These are phyloP conservation scores for Nakaseomyces nivariensis DNA, from an alignment of 1,139 yeast species.

Conservation along the genomic window DNA sequence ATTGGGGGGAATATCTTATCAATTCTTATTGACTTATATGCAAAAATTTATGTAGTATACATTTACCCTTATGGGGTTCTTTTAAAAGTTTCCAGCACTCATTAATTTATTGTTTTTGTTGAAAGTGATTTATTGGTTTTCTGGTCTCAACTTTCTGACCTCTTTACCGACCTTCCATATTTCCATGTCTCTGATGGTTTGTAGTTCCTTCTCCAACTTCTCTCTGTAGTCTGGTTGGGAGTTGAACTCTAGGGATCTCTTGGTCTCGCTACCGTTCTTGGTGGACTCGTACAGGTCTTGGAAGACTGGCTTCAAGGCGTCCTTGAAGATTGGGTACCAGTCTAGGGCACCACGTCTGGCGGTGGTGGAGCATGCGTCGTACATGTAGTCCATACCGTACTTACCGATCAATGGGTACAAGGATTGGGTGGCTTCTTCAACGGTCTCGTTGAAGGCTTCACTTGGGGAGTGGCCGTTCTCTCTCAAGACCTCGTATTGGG, in stretches of 20 bases:
- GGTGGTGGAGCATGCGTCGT: conserved; percentile 99
- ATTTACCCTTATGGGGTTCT: not conserved
- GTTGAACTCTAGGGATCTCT: conserved; percentile 97
- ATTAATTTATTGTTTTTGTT: not conserved
- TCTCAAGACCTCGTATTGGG: conserved; percentile 98
- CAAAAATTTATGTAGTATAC: not conserved
- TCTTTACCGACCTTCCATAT: conserved; percentile 99
- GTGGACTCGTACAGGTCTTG: conserved; percentile 91
- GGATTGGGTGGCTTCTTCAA: conserved; percentile 99
- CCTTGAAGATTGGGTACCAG: conserved; percentile 99
- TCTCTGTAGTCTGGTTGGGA: conserved; percentile 96
- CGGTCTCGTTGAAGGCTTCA: conserved; percentile 99
- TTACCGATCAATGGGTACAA: conserved; percentile 97
- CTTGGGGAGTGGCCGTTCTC: conserved; percentile 99
- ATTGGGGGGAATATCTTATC: not conserved
- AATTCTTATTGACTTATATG: not conserved
- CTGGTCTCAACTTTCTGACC: conserved; percentile 99
- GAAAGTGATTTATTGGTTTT: conserved; percentile 58
- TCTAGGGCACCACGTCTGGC: conserved; percentile 99
- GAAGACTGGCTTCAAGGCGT: conserved; percentile 97
- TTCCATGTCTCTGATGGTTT: conserved; percentile 91
- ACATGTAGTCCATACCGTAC: conserved; percentile 99
- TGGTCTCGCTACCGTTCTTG: conserved; percentile 92
- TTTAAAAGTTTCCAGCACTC: conserved; percentile 8
- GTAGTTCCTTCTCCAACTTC: conserved; percentile 86